Evolutionary conservation across 306 rosid species (phyloP), one percentile per base, ranked within the genome.

Genomic region (Psophocarpus tetragonolobus): DNA sequence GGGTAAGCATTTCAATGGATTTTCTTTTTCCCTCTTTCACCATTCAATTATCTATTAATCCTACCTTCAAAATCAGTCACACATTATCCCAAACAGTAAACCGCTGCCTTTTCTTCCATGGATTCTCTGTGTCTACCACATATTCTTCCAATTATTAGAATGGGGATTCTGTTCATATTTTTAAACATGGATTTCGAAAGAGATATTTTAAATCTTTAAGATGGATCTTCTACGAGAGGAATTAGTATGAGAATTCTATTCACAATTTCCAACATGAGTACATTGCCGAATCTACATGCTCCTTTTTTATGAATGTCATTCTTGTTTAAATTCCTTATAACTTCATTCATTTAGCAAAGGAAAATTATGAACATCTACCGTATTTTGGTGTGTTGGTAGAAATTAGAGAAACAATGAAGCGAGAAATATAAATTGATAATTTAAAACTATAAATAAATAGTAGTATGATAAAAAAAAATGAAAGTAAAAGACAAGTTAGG

Each of bases 1-100:
- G 97, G 41, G 98, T 93, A 91, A 51, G 15, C 13, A 21, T 30
- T 21, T 6, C 91, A 91, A 48, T n/a, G 5, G 12, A 5, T 21
- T 21, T 13, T 14, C 4, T 27, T 1, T 23, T 1, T 8, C n/a
- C n/a, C n/a, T n/a, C n/a, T n/a, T n/a, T n/a, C n/a, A 9, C 0
- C 12, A 38, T 38, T 38, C 1, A 35, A 32, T 4, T 32, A 32
- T 18, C 17, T 14, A 1, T 15, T n/a, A 47, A 1, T 32, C 36
- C 36, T 36, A 36, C 10, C 41, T 36, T 36, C 41, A 71, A 71
- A 41, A 63, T 66, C 32, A 15, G 14, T 6, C 5, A 13, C 38
- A 69, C 85, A 61, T 82, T 82, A 77, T 76, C 82, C 78, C 7
- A 39, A 68, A 50, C 62, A 20, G 68, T 17, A 27, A 10, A 76